Evolutionary conservation across 441 rosid species (phyloP).

Genomic region (Populus hybrid): DNA sequence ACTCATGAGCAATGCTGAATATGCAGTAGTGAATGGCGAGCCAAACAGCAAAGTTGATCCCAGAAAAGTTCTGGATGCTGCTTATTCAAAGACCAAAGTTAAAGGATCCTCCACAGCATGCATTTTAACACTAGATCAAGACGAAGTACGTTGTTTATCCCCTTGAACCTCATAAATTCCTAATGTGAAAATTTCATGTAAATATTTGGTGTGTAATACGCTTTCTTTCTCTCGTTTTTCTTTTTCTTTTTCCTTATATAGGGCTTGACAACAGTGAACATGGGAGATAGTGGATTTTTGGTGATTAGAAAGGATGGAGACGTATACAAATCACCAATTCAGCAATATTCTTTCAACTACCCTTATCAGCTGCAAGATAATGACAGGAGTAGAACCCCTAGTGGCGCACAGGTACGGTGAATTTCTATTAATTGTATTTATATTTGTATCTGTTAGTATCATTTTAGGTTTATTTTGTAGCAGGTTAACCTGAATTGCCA

Average conservation of each 20-base stretch:
- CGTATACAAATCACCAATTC: conserved; percentile 17
- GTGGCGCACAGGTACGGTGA: conserved; percentile 13
- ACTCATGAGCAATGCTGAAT: conserved; percentile 14
- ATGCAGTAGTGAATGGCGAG: neutral
- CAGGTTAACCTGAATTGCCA: no score
- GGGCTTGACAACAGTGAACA: conserved; percentile 12
- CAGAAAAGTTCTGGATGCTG: neutral
- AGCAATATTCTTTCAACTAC: conserved; percentile 16
- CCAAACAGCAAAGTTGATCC: conserved; percentile 5
- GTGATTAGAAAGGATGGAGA: conserved; percentile 5
- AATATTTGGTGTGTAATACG: no score
- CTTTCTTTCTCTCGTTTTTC: neutral
- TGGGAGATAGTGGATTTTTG: conserved; percentile 29
- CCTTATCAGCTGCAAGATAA: conserved; percentile 22
- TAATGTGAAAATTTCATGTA: neutral
- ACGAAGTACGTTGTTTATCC: neutral
- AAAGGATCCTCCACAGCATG: conserved; percentile 21
- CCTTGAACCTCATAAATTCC: neutral
- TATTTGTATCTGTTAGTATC: no score
- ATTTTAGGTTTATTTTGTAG: no score
- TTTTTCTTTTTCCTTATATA: neutral
- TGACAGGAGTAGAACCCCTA: neutral
- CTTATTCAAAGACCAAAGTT: conserved; percentile 12
- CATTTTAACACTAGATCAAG: conserved; percentile 13
- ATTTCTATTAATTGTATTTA: no score